Evolutionary conservation across 2,329 filamentous ascomycete genomes (phyloP).

Genomic region (Venturia pyrina): DNA sequence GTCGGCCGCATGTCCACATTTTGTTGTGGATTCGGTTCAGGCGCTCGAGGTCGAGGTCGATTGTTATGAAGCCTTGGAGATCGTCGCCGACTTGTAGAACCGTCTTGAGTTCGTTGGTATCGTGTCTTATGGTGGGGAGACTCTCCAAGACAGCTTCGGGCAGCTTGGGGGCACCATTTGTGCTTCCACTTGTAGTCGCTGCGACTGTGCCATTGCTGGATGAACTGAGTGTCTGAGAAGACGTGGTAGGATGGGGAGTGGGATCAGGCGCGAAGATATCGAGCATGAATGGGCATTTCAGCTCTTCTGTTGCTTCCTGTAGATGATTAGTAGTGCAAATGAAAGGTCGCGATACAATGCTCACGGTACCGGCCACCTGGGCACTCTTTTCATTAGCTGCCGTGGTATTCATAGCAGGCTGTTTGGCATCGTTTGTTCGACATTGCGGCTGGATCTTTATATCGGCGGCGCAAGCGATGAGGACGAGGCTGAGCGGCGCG

Average conservation of each 20-base stretch:
- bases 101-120: not conserved
- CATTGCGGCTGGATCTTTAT: not conserved
- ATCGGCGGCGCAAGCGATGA: not conserved
- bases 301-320: not conserved
- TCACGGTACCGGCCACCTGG: not conserved
- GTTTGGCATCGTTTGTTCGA: not conserved
- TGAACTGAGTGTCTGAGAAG: not conserved
- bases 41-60: constrained; percentile 8
- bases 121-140: constrained; percentile 1
- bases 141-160: not conserved
- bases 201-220: not conserved
- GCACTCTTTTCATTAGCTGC: not conserved
- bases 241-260: not conserved
- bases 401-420: not conserved
- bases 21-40: constrained; percentile 9
- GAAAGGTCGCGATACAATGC: not conserved
- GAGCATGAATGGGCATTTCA: constrained; percentile 5
- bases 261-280: not conserved
- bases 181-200: not conserved
- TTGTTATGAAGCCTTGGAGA: not conserved
- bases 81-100: not conserved
- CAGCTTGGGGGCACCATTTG: not conserved
- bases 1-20: constrained; percentile 11
- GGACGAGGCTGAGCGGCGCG: not conserved
- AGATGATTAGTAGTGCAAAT: not conserved